Base-by-base conservation (phyloP, 2,329 filamentous ascomycete genomes). In the Diaporthe citrichinensis region DNA sequence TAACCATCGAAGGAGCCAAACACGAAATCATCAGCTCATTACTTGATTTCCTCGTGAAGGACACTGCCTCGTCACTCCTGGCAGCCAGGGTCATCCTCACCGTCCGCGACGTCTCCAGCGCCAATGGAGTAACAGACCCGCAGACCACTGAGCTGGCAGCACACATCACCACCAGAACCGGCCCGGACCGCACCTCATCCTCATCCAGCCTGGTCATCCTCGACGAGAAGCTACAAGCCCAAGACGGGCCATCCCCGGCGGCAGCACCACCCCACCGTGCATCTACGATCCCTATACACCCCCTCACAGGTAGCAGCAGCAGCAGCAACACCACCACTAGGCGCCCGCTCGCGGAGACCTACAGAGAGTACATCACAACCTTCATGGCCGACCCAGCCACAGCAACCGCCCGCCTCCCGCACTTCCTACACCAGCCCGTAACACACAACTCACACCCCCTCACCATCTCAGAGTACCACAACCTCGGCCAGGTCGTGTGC, bases 391-490 rank as follows among this genome's bases (percentile, higher is more conserved):
- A 78, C 36, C 80, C 80, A 3, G 3, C 46, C 15, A 79, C 75
- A 20, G 79, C 80, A 79, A 72, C 61, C 36, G 46, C 74, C 2
- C 73, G 79, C 20, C 81, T 85, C 25, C 76, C 79, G 0, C 68
- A 46, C 0, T 82, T 80, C 77, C 82, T 80, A 65, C 81, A 82
- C 41, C 68, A 77, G 4, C 72, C 75, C 3, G 78, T 83, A 6
- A 76, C 78, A 15, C 82, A 84, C 79, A 85, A 85, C 78, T 75
- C 76, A 68, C 78, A 78, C 5, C n/a, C 68, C 1, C 76, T 81
- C 14, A 57, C 78, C 20, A 36, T 80, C 1, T 73, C 80, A 0
- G 72, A 78, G n/a, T 85, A 84, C 75, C 72, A 78, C 12, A 61
- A 65, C 41, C 79, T 82, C 76, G 81, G 84, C 44, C 78, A 82